Evolutionary conservation across 305 asterid species (phyloP).

Genomic region (Petunia hybrid): DNA sequence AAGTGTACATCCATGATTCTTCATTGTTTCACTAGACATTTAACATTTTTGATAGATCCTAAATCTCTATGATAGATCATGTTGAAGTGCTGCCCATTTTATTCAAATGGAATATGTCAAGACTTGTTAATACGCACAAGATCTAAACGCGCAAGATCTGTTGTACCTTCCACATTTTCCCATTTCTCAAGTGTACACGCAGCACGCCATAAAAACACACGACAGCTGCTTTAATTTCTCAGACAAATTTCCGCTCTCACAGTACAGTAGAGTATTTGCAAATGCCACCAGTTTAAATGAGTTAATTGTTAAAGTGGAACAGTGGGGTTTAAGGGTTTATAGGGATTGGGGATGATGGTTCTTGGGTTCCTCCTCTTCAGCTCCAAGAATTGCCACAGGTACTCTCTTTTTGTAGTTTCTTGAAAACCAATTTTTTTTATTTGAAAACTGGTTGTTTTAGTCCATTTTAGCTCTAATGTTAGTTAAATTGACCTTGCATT

Average conservation of each 20-base stretch:
- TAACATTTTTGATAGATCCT: not conserved
- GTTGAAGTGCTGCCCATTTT: no score
- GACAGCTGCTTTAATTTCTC: no score
- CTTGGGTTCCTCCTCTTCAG: slow-evolving; percentile 53
- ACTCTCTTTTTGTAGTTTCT: not conserved
- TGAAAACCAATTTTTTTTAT: not conserved
- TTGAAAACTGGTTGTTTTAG: not conserved
- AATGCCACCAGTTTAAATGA: not conserved
- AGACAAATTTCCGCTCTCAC: no score
- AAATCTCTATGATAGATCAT: no score
- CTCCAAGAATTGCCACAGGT: slow-evolving; percentile 38
- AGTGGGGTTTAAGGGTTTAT: slow-evolving; percentile 51
- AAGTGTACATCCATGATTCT: not conserved
- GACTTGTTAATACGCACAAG: no score
- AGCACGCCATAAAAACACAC: no score
- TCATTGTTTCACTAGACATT: not conserved
- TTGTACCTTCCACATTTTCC: no score
- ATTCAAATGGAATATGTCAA: no score
- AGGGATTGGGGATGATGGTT: slow-evolving; percentile 56
- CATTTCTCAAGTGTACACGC: no score
- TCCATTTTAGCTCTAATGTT: not conserved
- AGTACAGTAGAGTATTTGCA: no score
- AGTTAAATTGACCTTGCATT: not conserved
- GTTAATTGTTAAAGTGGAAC: slow-evolving; percentile 43
- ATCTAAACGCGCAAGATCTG: no score